Conservation (phyloP, 495 filamentous ascomycete species). For the Penicillium bialowiezense region DNA sequence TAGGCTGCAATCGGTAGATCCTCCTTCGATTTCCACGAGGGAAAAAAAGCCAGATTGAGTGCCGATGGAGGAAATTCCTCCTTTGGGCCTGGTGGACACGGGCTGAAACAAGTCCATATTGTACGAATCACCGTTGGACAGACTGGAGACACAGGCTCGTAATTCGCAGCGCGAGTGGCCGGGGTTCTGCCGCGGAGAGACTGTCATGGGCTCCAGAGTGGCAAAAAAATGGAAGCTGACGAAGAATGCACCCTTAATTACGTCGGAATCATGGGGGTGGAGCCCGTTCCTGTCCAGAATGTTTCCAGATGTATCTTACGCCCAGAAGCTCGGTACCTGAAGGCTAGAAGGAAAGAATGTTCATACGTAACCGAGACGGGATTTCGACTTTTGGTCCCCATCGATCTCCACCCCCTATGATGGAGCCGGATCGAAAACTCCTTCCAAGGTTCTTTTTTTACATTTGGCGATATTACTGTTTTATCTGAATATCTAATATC, state of each 20-base stretch:
- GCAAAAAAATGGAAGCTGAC: slow-evolving; percentile 7
- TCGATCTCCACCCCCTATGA: slow-evolving; percentile 12
- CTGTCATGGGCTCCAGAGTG: slow-evolving; percentile 4
- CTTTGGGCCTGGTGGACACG: slow-evolving; percentile 1
- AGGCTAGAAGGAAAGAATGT: slow-evolving; percentile 43
- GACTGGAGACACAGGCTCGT: not conserved
- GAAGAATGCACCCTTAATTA: slow-evolving; percentile 3
- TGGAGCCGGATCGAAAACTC: slow-evolving; percentile 14
- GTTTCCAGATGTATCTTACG: not conserved
- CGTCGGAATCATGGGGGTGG: slow-evolving; percentile 6
- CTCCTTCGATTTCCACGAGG: slow-evolving; percentile 9
- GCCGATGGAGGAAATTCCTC: not conserved
- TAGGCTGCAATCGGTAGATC: slow-evolving; percentile 4
- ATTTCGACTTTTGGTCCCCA: slow-evolving; percentile 22
- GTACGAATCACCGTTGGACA: not conserved
- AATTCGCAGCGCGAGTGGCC: not conserved
- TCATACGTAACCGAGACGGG: slow-evolving; percentile 38
- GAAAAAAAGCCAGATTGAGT: slow-evolving; percentile 1
- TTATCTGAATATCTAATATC: too few relatives aligned
- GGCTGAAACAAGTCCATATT: slow-evolving; percentile 3
- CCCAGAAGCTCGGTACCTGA: not conserved
- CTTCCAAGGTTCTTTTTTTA: not conserved
- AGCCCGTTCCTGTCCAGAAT: not conserved
- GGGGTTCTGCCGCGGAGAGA: not conserved
- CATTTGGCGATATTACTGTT: not conserved